Conservation (phyloP, 1,139 yeast genomes). For the Sugiyamaella castrensis region DNA sequence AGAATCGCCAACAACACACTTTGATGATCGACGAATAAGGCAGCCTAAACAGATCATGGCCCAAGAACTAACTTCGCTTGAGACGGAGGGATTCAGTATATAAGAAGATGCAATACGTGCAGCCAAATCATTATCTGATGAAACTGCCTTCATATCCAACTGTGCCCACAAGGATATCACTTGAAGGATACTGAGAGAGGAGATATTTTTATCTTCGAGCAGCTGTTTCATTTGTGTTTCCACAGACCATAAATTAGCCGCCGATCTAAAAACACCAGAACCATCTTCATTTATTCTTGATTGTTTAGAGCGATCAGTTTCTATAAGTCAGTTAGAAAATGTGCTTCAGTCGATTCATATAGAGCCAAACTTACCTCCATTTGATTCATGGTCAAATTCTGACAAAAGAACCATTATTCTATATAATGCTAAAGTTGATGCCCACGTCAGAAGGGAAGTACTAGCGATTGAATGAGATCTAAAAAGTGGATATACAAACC, state of each 20-base stretch:
- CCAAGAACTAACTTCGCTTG: constrained; percentile 16
- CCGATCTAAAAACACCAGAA: not conserved
- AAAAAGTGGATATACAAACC: constrained; percentile 10
- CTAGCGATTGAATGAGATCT: not conserved
- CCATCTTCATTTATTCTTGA: not conserved
- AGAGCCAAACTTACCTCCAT: too few species aligned
- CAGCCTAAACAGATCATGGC: constrained; percentile 17
- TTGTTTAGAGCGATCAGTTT: not conserved
- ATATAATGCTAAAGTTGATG: constrained; percentile 1
- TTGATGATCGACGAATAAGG: constrained; percentile 5
- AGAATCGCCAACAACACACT: not conserved
- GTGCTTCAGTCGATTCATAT: not conserved
- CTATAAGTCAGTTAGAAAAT: not conserved
- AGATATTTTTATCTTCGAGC: not conserved
- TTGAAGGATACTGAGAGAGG: not conserved
- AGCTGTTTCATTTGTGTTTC: not conserved
- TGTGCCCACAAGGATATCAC: constrained; percentile 6
- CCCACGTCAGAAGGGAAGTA: constrained; percentile 1
- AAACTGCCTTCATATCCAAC: not conserved
- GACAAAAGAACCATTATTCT: constrained; percentile 1
- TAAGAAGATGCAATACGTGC: not conserved
- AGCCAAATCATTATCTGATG: not conserved
- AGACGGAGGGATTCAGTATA: constrained; percentile 6
- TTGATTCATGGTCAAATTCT: not conserved
- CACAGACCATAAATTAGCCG: not conserved